Evolutionary conservation across 2,329 filamentous ascomycete genomes (phyloP).

Genomic region (Rhinocladiella mackenziei): DNA sequence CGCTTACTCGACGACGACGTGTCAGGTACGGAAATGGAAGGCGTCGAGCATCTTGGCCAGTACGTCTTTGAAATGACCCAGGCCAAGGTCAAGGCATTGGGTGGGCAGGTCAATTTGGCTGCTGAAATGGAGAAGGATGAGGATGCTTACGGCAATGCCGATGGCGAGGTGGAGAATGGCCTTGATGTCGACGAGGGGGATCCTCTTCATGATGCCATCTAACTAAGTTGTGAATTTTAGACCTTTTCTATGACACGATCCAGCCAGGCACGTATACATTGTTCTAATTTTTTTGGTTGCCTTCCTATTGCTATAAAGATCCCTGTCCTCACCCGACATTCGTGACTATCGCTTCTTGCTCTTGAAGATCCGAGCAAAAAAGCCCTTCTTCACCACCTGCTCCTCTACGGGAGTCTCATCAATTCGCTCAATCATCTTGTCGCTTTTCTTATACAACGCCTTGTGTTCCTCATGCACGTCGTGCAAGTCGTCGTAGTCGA

Average conservation of each 20-base stretch:
- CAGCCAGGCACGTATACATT: no score
- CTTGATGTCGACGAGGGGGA: slow-evolving; percentile 36
- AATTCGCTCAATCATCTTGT: no score
- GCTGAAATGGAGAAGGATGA: slow-evolving; percentile 33
- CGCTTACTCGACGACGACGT: slow-evolving; percentile 13
- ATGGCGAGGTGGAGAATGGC: slow-evolving; percentile 36
- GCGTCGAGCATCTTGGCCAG: slow-evolving; percentile 88
- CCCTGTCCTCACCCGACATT: no score
- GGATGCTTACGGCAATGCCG: slow-evolving; percentile 37
- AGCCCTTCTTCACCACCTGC: no score
- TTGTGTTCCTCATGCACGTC: no score
- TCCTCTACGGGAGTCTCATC: no score
- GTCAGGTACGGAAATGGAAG: slow-evolving; percentile 66
- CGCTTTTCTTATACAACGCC: no score
- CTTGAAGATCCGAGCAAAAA: no score
- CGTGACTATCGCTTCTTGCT: no score
- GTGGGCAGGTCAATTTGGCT: slow-evolving; percentile 39
- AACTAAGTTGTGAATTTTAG: no score
- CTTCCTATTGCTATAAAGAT: no score
- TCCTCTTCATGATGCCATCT: slow-evolving; percentile 24
- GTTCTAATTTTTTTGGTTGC: not conserved
- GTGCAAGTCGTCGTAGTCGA: slow-evolving; percentile 42
- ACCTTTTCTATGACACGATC: no score
- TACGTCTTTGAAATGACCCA: slow-evolving; percentile 97
- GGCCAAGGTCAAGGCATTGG: slow-evolving; percentile 59